phyloP scores from a whole-genome alignment of 2,329 filamentous ascomycete species.

The Neofusicoccum umdonicola region DNA sequence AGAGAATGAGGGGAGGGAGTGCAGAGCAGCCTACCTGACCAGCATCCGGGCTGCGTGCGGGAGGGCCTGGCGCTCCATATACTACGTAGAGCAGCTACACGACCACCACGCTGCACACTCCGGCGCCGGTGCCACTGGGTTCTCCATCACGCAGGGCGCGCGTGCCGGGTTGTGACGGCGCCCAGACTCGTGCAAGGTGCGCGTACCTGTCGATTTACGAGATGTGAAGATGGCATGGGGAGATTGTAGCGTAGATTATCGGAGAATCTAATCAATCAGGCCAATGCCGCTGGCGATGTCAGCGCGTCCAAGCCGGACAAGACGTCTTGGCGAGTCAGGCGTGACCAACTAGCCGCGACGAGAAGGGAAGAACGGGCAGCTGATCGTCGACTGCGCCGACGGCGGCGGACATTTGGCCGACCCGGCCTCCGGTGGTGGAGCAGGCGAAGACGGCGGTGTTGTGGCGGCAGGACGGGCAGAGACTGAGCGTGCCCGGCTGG shows the following conservation, averaged over 20 bases:
- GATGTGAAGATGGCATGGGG: neutral
- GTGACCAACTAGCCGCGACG: neutral
- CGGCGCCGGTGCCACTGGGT: neutral
- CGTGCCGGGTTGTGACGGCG: neutral
- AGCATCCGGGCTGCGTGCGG: neutral
- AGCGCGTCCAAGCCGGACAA: neutral
- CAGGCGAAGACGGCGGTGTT: neutral
- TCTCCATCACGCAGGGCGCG: neutral
- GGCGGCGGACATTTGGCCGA: constrained; percentile 5
- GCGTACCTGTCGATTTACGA: neutral
- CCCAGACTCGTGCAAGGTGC: neutral
- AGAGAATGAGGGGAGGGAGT: neutral
- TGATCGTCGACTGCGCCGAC: neutral
- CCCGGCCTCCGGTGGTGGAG: neutral
- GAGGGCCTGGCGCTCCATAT: neutral
- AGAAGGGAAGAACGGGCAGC: neutral
- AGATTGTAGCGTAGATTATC: neutral
- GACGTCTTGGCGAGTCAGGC: constrained; percentile 1
- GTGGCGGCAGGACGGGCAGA: neutral
- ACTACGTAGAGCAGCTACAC: neutral
- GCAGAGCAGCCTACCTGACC: neutral
- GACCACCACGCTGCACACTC: too few species aligned
- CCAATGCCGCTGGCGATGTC: neutral
- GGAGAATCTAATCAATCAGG: constrained; percentile 4
- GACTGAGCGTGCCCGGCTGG: neutral